Conservation (phyloP, 805 yeast species). For the Geotrichum ghanense region DNA sequence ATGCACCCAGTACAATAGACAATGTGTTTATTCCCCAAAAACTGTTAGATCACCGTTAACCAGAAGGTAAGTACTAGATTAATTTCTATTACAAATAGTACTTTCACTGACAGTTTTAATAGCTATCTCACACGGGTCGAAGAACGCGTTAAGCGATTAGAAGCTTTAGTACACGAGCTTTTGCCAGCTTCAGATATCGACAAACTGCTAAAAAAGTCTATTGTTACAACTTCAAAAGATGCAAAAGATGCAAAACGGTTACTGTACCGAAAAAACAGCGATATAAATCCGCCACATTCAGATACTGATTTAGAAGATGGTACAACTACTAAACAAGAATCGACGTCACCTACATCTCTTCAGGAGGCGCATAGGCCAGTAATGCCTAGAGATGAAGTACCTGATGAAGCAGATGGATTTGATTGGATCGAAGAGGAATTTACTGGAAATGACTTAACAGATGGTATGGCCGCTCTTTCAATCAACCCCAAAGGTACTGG, state of each 20-base stretch:
- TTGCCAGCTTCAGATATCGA: constrained; percentile 40
- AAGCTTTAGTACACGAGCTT: constrained; percentile 31
- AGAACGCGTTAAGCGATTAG: constrained; percentile 37
- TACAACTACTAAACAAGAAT: constrained; percentile 1
- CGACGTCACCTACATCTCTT: constrained; percentile 2
- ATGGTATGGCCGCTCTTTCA: constrained; percentile 58
- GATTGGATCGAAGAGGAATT: constrained; percentile 49
- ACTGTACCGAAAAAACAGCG: neutral
- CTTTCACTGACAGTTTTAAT: neutral
- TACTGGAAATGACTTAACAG: constrained; percentile 24
- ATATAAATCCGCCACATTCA: neutral
- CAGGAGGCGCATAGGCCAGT: constrained; percentile 16
- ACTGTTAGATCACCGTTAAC: constrained; percentile 72
- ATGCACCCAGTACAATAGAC: constrained; percentile 61
- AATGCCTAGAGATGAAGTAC: constrained; percentile 26
- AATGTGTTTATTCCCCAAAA: constrained; percentile 69
- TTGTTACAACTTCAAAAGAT: neutral
- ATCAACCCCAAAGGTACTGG: constrained; percentile 43
- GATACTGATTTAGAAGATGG: neutral
- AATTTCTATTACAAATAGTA: too few relatives aligned
- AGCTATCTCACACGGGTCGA: constrained; percentile 65
- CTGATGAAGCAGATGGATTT: constrained; percentile 40
- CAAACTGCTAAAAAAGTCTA: constrained; percentile 17
- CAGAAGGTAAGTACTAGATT: constrained; percentile 39
- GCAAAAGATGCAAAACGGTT: neutral